phyloP scores from a whole-genome alignment of 164 flowering plant genomes.

The Sedum album region DNA sequence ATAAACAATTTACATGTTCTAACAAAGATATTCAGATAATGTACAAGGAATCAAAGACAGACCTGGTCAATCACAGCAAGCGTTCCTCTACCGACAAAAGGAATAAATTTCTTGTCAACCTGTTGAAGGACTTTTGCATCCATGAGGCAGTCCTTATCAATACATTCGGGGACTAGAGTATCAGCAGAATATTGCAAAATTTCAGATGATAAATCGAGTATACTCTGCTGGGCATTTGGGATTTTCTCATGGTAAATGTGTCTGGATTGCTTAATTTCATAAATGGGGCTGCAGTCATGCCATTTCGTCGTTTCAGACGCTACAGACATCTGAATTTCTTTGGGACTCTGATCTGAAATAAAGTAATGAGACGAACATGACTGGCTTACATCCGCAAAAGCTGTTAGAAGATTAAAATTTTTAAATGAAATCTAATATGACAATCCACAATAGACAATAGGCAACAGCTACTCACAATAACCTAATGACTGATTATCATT shows the following conservation, averaged over 20 bases:
- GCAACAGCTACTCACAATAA: too few relatives aligned
- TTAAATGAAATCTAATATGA: neutral
- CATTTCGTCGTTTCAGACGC: constrained; percentile 43
- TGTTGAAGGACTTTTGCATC: constrained; percentile 73
- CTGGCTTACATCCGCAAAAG: neutral
- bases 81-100: constrained; percentile 57
- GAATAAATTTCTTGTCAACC: constrained; percentile 85
- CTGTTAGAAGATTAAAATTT: neutral
- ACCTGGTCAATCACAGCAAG: constrained; percentile 94
- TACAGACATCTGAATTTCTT: constrained; percentile 20
- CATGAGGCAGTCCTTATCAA: constrained; percentile 52
- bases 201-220: constrained; percentile 75
- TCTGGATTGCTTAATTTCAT: constrained; percentile 28
- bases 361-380: neutral
- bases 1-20: neutral
- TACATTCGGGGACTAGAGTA: constrained; percentile 65
- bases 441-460: too few relatives aligned
- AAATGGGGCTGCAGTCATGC: constrained; percentile 25
- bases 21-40: neutral
- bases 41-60: neutral
- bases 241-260: constrained; percentile 12
- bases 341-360: constrained; percentile 26
- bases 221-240: constrained; percentile 20
- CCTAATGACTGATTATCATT: neutral
- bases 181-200: constrained; percentile 56